phyloP scores from a whole-genome alignment of 1,284 basidiomycete species.

The Tylopilus sp. region DNA sequence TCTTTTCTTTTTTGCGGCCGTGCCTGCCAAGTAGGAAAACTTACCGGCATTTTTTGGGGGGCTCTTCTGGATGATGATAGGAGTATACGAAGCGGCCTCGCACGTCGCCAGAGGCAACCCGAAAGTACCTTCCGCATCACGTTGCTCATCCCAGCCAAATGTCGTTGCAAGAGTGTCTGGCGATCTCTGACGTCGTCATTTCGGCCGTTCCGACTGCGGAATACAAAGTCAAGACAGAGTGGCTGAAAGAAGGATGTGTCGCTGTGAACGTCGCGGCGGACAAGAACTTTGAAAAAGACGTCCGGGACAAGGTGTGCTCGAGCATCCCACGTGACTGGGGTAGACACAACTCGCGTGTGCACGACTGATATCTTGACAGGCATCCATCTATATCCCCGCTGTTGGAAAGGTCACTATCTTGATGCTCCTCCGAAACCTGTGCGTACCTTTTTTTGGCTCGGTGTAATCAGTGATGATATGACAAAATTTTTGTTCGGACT shows the following conservation, averaged over 20 bases:
- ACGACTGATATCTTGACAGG: constrained; percentile 43
- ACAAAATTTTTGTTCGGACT: constrained; percentile 1
- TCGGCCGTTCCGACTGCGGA: constrained; percentile 83
- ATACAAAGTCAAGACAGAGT: constrained; percentile 88
- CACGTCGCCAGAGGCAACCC: constrained; percentile 35
- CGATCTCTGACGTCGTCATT: constrained; percentile 84
- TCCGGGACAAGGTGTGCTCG: constrained; percentile 78
- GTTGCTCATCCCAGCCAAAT: constrained; percentile 67
- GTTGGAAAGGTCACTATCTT: constrained; percentile 97
- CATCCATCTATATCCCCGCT: constrained; percentile 87
- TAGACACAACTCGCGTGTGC: constrained; percentile 13
- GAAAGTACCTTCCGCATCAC: constrained; percentile 79
- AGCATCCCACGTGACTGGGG: neutral
- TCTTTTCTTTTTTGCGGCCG: no score
- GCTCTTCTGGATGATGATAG: constrained; percentile 29
- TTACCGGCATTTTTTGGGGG: constrained; percentile 3
- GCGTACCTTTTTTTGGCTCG: constrained; percentile 29
- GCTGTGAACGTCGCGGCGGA: constrained; percentile 93
- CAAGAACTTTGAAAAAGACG: constrained; percentile 95
- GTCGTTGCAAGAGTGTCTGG: constrained; percentile 75
- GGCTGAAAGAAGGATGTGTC: constrained; percentile 89
- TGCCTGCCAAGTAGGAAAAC: neutral
- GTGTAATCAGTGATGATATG: constrained; percentile 1
- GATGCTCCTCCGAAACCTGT: constrained; percentile 95
- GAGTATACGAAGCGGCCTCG: constrained; percentile 90